phyloP scores from a whole-genome alignment of 2,329 filamentous ascomycete species.

The Amauroascus niger region DNA sequence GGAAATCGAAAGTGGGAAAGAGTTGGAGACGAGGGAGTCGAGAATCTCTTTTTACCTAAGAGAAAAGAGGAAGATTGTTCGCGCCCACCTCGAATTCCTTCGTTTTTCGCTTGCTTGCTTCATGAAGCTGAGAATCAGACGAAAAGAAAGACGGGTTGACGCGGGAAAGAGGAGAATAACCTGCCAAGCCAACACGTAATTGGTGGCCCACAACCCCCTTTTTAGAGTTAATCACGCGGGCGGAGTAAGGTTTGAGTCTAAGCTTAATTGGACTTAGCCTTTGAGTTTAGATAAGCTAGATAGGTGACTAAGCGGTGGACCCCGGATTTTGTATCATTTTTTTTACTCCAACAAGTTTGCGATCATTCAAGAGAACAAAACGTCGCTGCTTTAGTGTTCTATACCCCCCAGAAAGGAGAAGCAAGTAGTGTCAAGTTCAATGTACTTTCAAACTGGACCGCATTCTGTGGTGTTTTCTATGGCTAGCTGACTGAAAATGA shows the following conservation, averaged over 20 bases:
- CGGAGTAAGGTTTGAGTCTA: neutral
- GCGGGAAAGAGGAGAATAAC: neutral
- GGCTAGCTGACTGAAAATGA: neutral
- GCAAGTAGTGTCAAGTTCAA: no score
- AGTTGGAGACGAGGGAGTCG: neutral
- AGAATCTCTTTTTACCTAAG: neutral
- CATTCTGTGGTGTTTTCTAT: neutral
- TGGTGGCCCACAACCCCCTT: no score
- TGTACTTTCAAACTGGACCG: neutral
- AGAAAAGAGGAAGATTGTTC: no score
- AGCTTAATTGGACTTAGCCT: neutral
- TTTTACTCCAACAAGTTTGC: no score
- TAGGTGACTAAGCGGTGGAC: neutral
- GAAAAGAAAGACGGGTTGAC: neutral
- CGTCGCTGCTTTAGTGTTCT: no score
- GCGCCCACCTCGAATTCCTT: no score
- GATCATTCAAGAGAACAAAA: no score
- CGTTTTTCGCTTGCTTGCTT: no score
- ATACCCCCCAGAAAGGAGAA: neutral
- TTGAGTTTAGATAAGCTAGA: neutral
- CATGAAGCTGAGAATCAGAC: no score
- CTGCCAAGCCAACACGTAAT: neutral
- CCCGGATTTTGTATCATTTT: no score
- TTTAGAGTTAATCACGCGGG: conserved; percentile 3
- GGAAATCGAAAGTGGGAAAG: neutral